These are phyloP conservation scores for Syzygium malaccense DNA, from an alignment of 441 rosid species.

Conservation along the genomic window DNA sequence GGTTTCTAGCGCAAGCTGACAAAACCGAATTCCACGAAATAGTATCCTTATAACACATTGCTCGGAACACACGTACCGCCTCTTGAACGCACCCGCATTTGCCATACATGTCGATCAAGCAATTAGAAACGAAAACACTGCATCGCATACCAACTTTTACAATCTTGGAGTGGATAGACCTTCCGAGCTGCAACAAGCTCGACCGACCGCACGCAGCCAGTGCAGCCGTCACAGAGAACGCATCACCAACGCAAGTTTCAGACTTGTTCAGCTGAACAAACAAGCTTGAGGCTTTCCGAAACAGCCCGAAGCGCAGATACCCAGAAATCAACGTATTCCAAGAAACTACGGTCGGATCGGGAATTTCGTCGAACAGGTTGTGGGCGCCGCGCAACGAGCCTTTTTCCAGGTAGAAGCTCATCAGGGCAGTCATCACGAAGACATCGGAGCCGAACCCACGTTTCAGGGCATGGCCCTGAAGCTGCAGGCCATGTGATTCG, in stretches of 20 bases:
- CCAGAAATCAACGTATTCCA: conserved; percentile 76
- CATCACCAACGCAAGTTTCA: conserved; percentile 26
- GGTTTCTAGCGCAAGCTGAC: conserved; percentile 66
- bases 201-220: conserved; percentile 58
- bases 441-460: conserved; percentile 51
- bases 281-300: conserved; percentile 34
- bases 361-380: conserved; percentile 67
- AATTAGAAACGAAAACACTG: conserved; percentile 48
- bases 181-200: conserved; percentile 25
- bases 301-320: conserved; percentile 41
- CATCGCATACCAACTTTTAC: conserved; percentile 42
- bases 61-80: conserved; percentile 40
- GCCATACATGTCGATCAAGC: conserved; percentile 80
- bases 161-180: conserved; percentile 50
- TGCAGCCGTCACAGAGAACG: conserved; percentile 55
- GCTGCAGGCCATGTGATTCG: conserved; percentile 43
- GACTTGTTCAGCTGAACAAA: conserved; percentile 50
- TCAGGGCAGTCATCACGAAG: conserved; percentile 42
- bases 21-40: conserved; percentile 80
- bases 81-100: conserved; percentile 53
- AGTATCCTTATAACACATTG: conserved; percentile 43
- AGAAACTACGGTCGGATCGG: conserved; percentile 60
- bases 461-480: conserved; percentile 45
- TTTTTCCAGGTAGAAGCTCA: conserved; percentile 27
- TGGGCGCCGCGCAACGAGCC: conserved; percentile 32